Base-by-base conservation (phyloP, 306 rosid species). In the Mimosa bimucronata region DNA sequence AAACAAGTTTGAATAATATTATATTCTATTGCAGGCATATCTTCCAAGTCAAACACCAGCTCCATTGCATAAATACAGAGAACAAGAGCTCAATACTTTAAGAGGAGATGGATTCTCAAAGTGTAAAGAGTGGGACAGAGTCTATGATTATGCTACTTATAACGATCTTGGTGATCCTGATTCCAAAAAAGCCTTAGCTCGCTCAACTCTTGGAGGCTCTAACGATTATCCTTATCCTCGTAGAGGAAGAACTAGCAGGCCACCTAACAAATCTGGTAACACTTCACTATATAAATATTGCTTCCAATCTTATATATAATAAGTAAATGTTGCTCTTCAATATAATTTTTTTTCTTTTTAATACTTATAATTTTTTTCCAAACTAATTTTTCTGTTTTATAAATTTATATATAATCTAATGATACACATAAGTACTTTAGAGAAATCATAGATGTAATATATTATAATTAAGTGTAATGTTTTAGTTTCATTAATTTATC, bases 141-240 rank as follows among this genome's bases (percentile, higher is more conserved):
- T 69, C 5, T 69, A 69, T 13, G 74, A 69, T 6, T 69, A 69
- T 41, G 74, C 74, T 1, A 41, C 53, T 77, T 90, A 90, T 75
- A 90, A 90, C 55, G 88, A 88, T 74, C 69, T 90, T 34, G 91
- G 87, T 0, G 64, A 81, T 50, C 88, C 90, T 1, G 87, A 86
- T 40, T 67, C 70, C 42, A 84, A 73, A 25, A 8, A 61, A 30
- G n/a, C 65, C 3, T 65, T 83, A 23, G 83, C 67, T 13, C 90
- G 91, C 25, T 90, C 86, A 0, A 71, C 77, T 61, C 94, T 90
- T 5, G 94, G 94, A 73, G 94, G 94, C 45, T 86, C 91, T 13
- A 65, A 13, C 19, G 8, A 73, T 41, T 88, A 82, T 69, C 91
- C 94, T 65, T 90, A 90, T 73, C 94, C 94, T 74, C 85, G 91